Evolutionary conservation across 2,329 filamentous ascomycete species (phyloP), one percentile per base, ranked within the genome.

Genomic region (Diaporthe capsici): DNA sequence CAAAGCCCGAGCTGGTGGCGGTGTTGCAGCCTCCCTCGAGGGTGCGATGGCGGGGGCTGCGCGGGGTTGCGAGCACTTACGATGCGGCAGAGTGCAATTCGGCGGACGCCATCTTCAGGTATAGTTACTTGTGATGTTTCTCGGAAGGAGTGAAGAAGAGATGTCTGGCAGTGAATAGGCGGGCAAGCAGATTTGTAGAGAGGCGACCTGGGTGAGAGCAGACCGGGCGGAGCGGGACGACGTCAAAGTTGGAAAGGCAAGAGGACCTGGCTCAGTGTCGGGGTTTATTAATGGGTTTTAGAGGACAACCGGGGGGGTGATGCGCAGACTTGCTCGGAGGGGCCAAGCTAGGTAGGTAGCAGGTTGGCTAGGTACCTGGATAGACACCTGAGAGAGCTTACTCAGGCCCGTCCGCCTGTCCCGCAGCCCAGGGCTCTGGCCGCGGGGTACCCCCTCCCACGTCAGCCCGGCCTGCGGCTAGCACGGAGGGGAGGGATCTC

Each of bases 71-170:
- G n/a, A 22, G 65, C 60, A 83, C 82, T 82, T 77, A 83, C 82
- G 78, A 78, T 77, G 80, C 79, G 76, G 78, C 74, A 67, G 78
- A 76, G 75, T 82, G 81, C 76, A 79, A 61, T 51, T 82, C 81
- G 73, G 49, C 49, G 31, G 81, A 77, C 61, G 81, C 78, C 81
- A 82, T 80, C 51, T 78, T 72, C 51, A 73, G 34, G 79, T 82
- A 81, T 81, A 82, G 80, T 42, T 53, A 44, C 25, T 75, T 72
- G 67, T 55, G 15, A 53, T 67, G 55, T 55, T 75, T 65, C 37
- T 42, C 51, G 57, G 49, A 57, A 53, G 57, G 61, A 58, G 28
- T 65, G 37, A 47, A 37, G 53, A 55, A 34, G 61, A 73, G n/a
- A 13, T 70, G 61, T 25, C 28, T 17, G 75, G 44, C 67, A 75